Evolutionary conservation across 78 protist genomes (phyloP), one percentile per base, ranked within the genome.

Genomic region (Dictyostelium purpureum): DNA sequence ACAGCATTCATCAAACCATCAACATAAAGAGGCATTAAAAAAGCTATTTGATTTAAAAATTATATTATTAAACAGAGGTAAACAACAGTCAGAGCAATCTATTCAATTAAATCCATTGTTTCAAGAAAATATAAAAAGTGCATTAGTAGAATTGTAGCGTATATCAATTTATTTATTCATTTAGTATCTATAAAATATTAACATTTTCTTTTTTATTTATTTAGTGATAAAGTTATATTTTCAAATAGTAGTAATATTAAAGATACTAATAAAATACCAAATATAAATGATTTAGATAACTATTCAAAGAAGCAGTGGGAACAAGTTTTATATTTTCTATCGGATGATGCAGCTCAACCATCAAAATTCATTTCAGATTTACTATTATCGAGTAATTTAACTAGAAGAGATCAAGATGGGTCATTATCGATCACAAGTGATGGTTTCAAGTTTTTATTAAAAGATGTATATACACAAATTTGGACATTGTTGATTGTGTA

Each of bases 241-340:
- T 38, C 80, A 67, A 35, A 18, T 19, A 45, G 54, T 49, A 26
- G 59, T 40, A 65, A 9, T 18, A 14, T 37, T 24, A 24, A 71
- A 21, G 70, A 77, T 51, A 35, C 61, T 19, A 54, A 70, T 70
- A 47, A 74, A 51, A 43, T 43, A 49, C 80, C 80, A 49, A 56
- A 54, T 14, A 74, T 82, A 14, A 79, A 82, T 7, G 73, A 67
- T 42, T 56, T 82, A 26, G 90, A 82, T 70, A 19, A 24, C 28
- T 82, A 47, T 56, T 82, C 90, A 82, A 82, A 82, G 33, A 11
- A 21, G 19, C 90, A 82, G 54, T 82, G 90, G 90, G 90, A 82
- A 56, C 69, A 70, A 42, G 90, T 82, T 11, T 47, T 82, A 21
- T 82, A 82, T 70, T 82, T 54, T 47, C n/a, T 82, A 38, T 82